phyloP scores from a whole-genome alignment of 23 red algal species.

The Agarophyton chilense region DNA sequence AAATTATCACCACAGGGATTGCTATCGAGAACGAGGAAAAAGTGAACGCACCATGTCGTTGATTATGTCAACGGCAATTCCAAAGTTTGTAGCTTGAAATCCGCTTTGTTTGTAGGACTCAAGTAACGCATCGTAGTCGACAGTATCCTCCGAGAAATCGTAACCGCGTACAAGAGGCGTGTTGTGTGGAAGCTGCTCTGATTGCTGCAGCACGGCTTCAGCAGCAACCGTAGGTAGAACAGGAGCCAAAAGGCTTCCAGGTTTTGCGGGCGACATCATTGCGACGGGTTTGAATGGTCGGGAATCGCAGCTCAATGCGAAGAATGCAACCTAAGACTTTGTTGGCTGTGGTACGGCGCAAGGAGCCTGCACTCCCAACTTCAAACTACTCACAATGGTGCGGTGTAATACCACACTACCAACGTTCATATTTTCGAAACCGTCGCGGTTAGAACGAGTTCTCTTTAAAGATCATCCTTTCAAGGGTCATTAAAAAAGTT shows the following conservation, averaged over 20 bases:
- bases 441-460: too few relatives aligned
- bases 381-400: too few relatives aligned
- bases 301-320: too few relatives aligned
- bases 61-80: constrained; percentile 74
- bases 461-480: too few relatives aligned
- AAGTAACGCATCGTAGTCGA: constrained; percentile 84
- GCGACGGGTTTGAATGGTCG: too few relatives aligned
- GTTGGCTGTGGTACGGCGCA: too few relatives aligned
- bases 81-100: constrained; percentile 99
- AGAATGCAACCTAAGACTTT: too few relatives aligned
- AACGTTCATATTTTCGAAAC: too few relatives aligned
- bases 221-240: constrained; percentile 1
- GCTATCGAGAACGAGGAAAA: not conserved
- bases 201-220: constrained; percentile 52
- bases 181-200: constrained; percentile 49
- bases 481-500: too few relatives aligned
- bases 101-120: constrained; percentile 64
- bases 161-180: constrained; percentile 77
- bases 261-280: not conserved
- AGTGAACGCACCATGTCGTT: constrained; percentile 77
- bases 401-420: too few relatives aligned
- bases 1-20: not conserved
- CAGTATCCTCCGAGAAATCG: constrained; percentile 66
- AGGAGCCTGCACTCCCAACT: too few relatives aligned
- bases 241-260: not conserved